phyloP scores from a whole-genome alignment of 164 flowering plant species.

The Taxillus chinensis region DNA sequence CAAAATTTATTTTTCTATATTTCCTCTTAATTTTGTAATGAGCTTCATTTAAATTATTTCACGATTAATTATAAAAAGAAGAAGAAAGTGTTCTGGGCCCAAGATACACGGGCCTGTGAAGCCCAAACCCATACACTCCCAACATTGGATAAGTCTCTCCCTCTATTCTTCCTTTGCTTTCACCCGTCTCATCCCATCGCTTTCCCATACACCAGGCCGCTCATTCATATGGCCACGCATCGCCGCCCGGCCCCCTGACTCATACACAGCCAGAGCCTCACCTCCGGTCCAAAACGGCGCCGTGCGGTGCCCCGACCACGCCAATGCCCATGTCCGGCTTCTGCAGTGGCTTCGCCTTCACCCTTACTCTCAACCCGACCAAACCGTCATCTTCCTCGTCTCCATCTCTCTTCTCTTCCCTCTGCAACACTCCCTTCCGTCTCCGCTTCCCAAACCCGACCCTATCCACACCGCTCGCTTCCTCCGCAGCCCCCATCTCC shows the following conservation, averaged over 20 bases:
- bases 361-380: conserved; percentile 11
- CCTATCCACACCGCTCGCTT: conserved; percentile 4
- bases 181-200: not conserved
- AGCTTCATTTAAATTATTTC: too few relatives aligned
- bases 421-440: conserved; percentile 20
- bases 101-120: too few relatives aligned
- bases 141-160: too few relatives aligned
- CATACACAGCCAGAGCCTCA: not conserved
- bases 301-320: not conserved
- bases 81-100: too few relatives aligned
- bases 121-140: too few relatives aligned
- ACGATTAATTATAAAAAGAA: too few relatives aligned
- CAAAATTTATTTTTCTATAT: too few relatives aligned
- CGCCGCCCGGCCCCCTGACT: not conserved
- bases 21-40: too few relatives aligned
- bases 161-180: not conserved
- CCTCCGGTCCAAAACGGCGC: not conserved
- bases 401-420: conserved; percentile 14
- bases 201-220: not conserved
- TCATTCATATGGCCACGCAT: not conserved
- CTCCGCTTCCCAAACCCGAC: conserved; percentile 15
- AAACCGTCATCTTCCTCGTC: conserved; percentile 9
- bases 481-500: conserved; percentile 9
- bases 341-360: conserved; percentile 26
- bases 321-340: conserved; percentile 37